Percentiles rank a stretch among this genome's conserved stretches.
These are phyloP conservation scores for Schoenoplectus tabernaemontani DNA, from an alignment of 202 grass and related monocot species.

Conservation along the genomic window DNA sequence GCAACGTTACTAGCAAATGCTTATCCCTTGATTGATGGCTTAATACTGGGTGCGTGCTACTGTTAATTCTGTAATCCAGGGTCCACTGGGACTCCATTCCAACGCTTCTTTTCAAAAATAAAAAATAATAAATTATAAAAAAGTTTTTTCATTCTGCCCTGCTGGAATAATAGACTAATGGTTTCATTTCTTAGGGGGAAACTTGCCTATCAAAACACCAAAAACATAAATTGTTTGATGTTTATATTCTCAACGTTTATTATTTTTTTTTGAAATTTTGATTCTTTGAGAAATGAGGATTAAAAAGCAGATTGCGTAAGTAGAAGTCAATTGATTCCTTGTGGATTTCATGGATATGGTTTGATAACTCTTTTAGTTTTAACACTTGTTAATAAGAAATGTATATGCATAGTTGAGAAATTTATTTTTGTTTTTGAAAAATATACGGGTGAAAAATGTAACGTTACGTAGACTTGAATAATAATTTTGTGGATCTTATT, in stretches of 20 bases:
- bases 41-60: neutral
- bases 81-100: no score
- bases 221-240: neutral
- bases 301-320: neutral
- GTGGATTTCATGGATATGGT: neutral
- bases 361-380: neutral
- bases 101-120: no score
- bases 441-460: neutral
- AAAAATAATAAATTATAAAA: no score
- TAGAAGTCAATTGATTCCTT: neutral
- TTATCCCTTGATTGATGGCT: neutral
- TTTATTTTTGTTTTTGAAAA: neutral
- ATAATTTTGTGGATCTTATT: neutral
- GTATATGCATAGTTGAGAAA: neutral
- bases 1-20: neutral
- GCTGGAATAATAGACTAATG: no score
- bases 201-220: neutral
- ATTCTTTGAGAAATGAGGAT: neutral
- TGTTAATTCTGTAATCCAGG: neutral
- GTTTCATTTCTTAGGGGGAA: neutral
- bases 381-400: neutral
- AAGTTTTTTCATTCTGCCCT: no score
- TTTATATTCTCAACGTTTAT: neutral
- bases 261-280: neutral
- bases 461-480: neutral